Evolutionary conservation across 192 early-diverging fungal genomes (phyloP), one percentile per base, ranked within the genome.

Genomic region (Blastocladiella britannica): DNA sequence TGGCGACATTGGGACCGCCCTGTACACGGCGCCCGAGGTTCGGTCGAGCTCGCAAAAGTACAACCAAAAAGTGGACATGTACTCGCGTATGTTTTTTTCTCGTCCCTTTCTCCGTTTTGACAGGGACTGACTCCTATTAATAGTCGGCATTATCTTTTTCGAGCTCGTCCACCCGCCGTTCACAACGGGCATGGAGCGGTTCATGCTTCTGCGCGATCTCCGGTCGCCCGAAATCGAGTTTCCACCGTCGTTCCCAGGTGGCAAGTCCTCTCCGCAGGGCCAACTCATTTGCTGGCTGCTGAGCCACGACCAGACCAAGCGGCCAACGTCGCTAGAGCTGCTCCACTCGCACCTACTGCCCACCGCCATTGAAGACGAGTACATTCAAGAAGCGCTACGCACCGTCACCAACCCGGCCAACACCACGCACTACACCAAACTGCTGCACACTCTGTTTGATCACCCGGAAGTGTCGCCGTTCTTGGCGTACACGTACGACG

Each of bases 401-500:
- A 88, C 82, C 24, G 88, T 97, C 52, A 82, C 82, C 62, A 88
- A 88, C 59, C 89, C 67, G 30, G 64, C 84, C 43, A 85, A 89
- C 62, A 84, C 88, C 28, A 78, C 83, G 4, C 86, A 94, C 65
- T 92, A 88, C 58, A 70, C 77, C 23, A 71, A 79, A 29, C 72
- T 97, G 22, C 78, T 97, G 68, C 72, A 74, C 4, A 74, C 87
- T 4, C 66, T 97, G 54, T 94, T 92, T 61, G 72, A 74, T 0
- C 85, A 84, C 57, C 66, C 72, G 9, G n/a, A n/a, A n/a, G 68
- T 81, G 0, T 85, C 89, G 70, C 74, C 76, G 57, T 85, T 86
- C 65, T 90, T 89, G 57, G 93, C 92, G 55, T 84, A 86, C 62
- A 85, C 88, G 3, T 94, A 85, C 61, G 93, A 97, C 55, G 37